Evolutionary conservation across 2,329 filamentous ascomycete species (phyloP), one percentile per base, ranked within the genome.

Genomic region (Aspergillus viridinutans): DNA sequence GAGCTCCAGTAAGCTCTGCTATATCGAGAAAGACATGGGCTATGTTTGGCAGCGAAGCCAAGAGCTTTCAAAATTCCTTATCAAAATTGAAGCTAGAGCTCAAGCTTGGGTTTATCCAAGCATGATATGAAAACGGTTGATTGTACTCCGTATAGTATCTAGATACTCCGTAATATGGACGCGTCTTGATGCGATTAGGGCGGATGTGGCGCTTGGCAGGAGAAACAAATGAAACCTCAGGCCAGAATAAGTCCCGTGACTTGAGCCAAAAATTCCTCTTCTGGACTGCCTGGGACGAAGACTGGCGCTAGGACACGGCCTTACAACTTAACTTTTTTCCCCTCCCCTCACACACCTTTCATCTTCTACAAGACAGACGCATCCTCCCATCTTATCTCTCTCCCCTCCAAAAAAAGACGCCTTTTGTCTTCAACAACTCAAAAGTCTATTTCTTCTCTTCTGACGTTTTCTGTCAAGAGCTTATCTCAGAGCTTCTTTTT

Each of bases 391-490:
- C 64, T 62, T 65, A 61, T 60, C 61, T 14, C 35, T 52, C 32
- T 35, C 43, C 52, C 51, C 47, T 35, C 50, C 32, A 51, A 58
- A 52, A 52, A 42, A 38, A 23, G 42, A 42, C 23, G 40, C 58
- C 55, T 55, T 53, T 52, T 60, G 49, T 45, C 53, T 47, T 23
- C 21, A 23, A 26, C 20, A 23, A 23, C 10, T 3, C 43, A 47
- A 47, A 47, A 25, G 23, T 25, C 5, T 14, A 50, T 55, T 53
- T 58, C 53, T 63, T 56, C 58, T 55, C 56, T 58, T 59, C 64
- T 61, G 67, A 61, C 66, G 66, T 67, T 65, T 66, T 61, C 63
- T 63, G 64, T 61, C 61, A 57, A 45, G 48, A 50, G 43, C 43
- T 47, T 47, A 64, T 54, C 62, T 59, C 60, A 58, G 47, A 35